Evolutionary conservation across 345 rosid genomes (phyloP), one percentile per base, ranked within the genome.

Genomic region (Moricandia arvensis): DNA sequence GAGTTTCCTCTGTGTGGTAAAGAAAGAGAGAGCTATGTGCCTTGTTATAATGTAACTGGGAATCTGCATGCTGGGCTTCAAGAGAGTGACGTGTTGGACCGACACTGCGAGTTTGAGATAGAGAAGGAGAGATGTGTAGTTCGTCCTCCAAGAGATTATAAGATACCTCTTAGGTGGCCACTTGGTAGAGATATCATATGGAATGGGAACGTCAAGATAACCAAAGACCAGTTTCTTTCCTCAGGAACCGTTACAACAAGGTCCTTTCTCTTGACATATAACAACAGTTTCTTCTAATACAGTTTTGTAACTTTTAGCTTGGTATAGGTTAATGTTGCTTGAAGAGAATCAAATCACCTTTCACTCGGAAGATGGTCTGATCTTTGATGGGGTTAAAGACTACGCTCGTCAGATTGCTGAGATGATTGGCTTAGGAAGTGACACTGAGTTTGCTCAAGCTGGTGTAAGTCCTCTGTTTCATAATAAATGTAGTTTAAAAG

Each of bases 301-400:
- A 16, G 62, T 45, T 34, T 26, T 47, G 9, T 49, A n/a, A n/a
- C n/a, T n/a, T n/a, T n/a, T n/a, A n/a, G n/a, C n/a, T n/a, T n/a
- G n/a, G n/a, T n/a, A n/a, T 72, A 92, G 99, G 89, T 74, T 96
- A 84, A 96, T 96, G 99, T 71, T 96, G 75, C 86, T 93, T 58
- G 99, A 93, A 85, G 98, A 96, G 86, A 96, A 96, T 83, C 99
- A 96, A 81, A 91, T 95, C 64, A 87, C 96, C 13, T 93, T 96
- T 81, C 99, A 93, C 79, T 88, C 98, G 0, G 97, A 93, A 60
- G 93, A 93, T 26, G 98, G 99, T 8, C 58, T 85, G 78, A 79
- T 89, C 76, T 90, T 91, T 85, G 97, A 88, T 71, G 98, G 98
- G 12, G 94, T 96, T 58, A 96, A 93, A 85, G 97, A 93, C 75